Conservation (phyloP, 352 stramenopile genomes). For the Phytophthora fragariaefolia region DNA sequence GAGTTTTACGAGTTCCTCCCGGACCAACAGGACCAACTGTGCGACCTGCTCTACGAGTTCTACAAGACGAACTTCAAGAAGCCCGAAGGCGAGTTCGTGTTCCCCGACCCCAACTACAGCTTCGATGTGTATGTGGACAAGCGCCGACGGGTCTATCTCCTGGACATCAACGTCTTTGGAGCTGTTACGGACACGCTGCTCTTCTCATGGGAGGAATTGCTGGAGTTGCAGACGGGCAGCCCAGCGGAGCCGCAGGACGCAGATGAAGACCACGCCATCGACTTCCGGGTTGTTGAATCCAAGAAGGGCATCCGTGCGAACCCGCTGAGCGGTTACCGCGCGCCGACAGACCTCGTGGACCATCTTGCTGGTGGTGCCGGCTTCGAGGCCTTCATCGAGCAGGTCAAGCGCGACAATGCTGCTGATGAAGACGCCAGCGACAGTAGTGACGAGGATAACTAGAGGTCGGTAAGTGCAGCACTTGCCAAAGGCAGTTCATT, state of each 20-base stretch:
- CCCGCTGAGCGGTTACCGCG: constrained; percentile 78
- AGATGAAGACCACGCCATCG: constrained; percentile 61
- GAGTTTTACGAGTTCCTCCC: constrained; percentile 93
- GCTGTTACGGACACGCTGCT: constrained; percentile 93
- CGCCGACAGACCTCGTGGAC: constrained; percentile 85
- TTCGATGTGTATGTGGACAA: constrained; percentile 97
- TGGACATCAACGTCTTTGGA: constrained; percentile 97
- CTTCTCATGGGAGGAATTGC: constrained; percentile 92
- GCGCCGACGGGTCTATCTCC: constrained; percentile 88
- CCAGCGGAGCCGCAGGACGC: constrained; percentile 21
- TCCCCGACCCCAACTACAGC: constrained; percentile 84
- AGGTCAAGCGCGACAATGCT: constrained; percentile 83
- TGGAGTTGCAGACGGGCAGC: constrained; percentile 35
- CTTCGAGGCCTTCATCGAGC: constrained; percentile 85
- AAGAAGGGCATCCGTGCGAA: constrained; percentile 68
- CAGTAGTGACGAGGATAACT: constrained; percentile 36
- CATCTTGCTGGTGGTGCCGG: constrained; percentile 71
- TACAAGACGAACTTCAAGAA: constrained; percentile 60
- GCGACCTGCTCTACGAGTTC: constrained; percentile 71
- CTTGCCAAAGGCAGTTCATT: constrained; percentile 29
- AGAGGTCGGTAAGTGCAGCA: constrained; percentile 31
- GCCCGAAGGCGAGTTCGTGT: constrained; percentile 37
- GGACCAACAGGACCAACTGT: constrained; percentile 74
- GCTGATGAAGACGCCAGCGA: constrained; percentile 21
- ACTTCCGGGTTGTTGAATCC: constrained; percentile 85